phyloP scores from a whole-genome alignment of 2,329 filamentous ascomycete genomes.

The Chaetomium olivaceum region DNA sequence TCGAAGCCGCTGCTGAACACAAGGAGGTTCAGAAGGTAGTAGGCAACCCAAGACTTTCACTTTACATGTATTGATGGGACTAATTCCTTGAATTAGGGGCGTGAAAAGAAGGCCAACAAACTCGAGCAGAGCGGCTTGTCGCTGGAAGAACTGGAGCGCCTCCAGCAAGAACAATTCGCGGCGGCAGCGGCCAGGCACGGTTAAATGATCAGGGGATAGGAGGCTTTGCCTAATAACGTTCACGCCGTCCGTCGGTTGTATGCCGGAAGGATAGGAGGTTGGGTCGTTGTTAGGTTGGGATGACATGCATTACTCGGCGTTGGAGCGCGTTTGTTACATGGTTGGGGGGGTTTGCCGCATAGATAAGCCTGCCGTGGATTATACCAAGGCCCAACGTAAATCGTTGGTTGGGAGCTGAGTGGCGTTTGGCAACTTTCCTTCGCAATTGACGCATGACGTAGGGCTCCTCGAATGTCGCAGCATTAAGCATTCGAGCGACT shows the following conservation, averaged over 20 bases:
- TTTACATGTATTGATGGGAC: slow-evolving; percentile 44
- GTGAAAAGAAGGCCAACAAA: slow-evolving; percentile 96
- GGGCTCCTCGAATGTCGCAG: not conserved
- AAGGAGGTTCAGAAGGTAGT: slow-evolving; percentile 94
- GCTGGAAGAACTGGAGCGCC: slow-evolving; percentile 81
- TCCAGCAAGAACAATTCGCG: slow-evolving; percentile 91
- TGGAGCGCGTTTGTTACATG: slow-evolving; percentile 19
- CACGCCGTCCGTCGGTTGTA: not conserved
- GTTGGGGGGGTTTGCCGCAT: slow-evolving; percentile 15
- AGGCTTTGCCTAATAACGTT: not conserved
- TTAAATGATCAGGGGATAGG: slow-evolving; percentile 32
- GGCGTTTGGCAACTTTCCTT: not conserved
- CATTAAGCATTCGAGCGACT: not conserved
- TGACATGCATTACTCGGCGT: slow-evolving; percentile 28
- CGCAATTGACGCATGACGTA: not conserved
- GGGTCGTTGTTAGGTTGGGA: not conserved
- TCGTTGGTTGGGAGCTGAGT: not conserved
- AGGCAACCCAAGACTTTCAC: slow-evolving; percentile 32
- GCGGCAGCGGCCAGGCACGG: slow-evolving; percentile 74
- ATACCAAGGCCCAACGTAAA: not conserved
- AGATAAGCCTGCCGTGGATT: slow-evolving; percentile 14
- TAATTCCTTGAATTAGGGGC: slow-evolving; percentile 65
- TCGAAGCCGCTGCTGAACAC: slow-evolving; percentile 85
- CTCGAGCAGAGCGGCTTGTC: slow-evolving; percentile 92
- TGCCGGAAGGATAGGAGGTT: not conserved